Evolutionary conservation across 345 rosid species (phyloP), one percentile per base, ranked within the genome.

Genomic region (Eucalyptus sp.): DNA sequence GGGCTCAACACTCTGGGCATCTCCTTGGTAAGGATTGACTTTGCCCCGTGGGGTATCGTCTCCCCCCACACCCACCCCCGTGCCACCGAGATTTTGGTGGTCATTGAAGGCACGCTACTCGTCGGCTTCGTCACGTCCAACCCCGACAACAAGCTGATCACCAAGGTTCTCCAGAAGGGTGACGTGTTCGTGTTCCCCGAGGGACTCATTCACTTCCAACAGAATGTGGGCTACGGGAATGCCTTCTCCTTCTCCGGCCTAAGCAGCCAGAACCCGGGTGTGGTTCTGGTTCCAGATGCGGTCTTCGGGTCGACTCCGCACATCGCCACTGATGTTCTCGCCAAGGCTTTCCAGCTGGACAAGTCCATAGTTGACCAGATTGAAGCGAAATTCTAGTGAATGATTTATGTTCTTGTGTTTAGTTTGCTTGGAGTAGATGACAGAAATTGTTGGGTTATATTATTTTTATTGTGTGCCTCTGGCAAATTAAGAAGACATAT

Each of bases 81-180:
- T 1, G 90, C 90, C 88, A 56, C 86, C 16, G 90, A 91, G 79
- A 88, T 90, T 66, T 43, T 92, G 4, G 90, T 89, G 2, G 91
- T 91, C 58, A 10, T 90, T 1, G 92, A 92, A 85, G 91, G 93
- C 3, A 88, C 56, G 14, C 49, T 92, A 8, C 4, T 29, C 2
- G 88, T 89, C 9, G 92, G 93, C 14, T 91, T 91, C 66, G 68
- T 91, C 64, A 92, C 92, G 4, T 91, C 92, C 33, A 89, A 89
- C 76, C 92, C 91, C 3, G 91, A 88, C 3, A 91, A 91, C 87
- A 50, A 80, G 80, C 86, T 92, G 85, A 87, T 91, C 46, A 66
- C 90, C 5, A 92, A 90, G 91, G 90, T 88, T 7, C 91, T 91
- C 43, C 5, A 89, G 8, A 87, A 88, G 87, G 91, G 91, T 50